A percentile compares a stretch with the other conserved stretches of the same genome.
Conservation (phyloP, 805 yeast genomes). For the Blastobotrys attinorum region DNA sequence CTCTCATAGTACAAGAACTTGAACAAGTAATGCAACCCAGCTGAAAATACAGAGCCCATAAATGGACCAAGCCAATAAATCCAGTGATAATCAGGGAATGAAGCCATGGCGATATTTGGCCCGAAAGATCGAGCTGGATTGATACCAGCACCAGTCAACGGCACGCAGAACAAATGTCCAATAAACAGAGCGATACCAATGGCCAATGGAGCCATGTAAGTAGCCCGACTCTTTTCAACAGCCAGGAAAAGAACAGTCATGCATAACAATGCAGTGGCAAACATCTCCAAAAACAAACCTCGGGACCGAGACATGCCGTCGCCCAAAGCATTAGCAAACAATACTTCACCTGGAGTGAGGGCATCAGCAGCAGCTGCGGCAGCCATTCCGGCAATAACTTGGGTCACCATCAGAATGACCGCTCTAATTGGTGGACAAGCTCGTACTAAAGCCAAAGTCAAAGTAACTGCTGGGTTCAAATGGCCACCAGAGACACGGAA, state of each 20-base stretch:
- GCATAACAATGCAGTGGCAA: constrained; percentile 67
- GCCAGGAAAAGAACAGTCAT: constrained; percentile 74
- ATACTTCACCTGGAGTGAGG: constrained; percentile 72
- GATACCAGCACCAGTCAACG: constrained; percentile 84
- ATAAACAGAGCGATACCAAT: constrained; percentile 78
- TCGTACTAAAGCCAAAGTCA: constrained; percentile 60
- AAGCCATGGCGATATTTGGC: constrained; percentile 62
- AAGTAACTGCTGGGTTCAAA: constrained; percentile 82
- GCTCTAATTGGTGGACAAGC: constrained; percentile 72
- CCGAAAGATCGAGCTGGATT: constrained; percentile 90
- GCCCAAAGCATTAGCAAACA: constrained; percentile 65
- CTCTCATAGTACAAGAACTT: constrained; percentile 61
- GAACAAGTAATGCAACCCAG: constrained; percentile 58
- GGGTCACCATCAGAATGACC: constrained; percentile 53
- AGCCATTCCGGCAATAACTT: constrained; percentile 79
- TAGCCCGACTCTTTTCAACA: constrained; percentile 71
- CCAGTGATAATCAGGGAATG: constrained; percentile 83
- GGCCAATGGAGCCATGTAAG: constrained; percentile 71
- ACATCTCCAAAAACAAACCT: constrained; percentile 77
- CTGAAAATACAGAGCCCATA: constrained; percentile 61
- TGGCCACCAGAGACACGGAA: constrained; percentile 82
- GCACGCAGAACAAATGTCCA: constrained; percentile 74
- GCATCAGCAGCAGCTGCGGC: constrained; percentile 87
- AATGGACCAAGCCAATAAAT: constrained; percentile 89
- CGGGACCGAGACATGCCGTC: constrained; percentile 63